Percentiles rank a stretch among this genome's conserved stretches.
Evolutionary conservation across 2,329 filamentous ascomycete species (phyloP).

Genomic region (Trichophyton equinum): DNA sequence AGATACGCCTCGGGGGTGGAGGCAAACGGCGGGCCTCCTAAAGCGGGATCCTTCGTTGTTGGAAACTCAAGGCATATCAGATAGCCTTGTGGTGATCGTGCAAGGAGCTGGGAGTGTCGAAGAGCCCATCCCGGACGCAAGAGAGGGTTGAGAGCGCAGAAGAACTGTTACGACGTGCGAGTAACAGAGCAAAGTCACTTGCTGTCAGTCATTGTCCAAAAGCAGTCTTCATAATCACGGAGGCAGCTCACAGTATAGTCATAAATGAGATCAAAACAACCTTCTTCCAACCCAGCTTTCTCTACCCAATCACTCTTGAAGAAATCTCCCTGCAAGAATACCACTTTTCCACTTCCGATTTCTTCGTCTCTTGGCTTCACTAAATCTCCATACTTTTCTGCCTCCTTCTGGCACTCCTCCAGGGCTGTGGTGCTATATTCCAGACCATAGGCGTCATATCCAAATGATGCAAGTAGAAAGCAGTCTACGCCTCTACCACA

Average conservation of each 20-base stretch:
- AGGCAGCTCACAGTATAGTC: slow-evolving; percentile 45
- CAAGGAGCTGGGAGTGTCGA: slow-evolving; percentile 43
- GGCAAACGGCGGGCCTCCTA: slow-evolving; percentile 61
- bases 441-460: slow-evolving; percentile 65
- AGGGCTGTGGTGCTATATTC: slow-evolving; percentile 49
- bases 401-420: slow-evolving; percentile 26
- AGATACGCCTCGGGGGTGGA: slow-evolving; percentile 57
- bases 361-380: slow-evolving; percentile 26
- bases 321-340: slow-evolving; percentile 35
- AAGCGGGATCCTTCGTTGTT: slow-evolving; percentile 52
- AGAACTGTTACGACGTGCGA: slow-evolving; percentile 37
- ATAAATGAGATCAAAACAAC: slow-evolving; percentile 42
- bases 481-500: slow-evolving; percentile 77
- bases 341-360: slow-evolving; percentile 27
- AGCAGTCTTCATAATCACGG: background rate
- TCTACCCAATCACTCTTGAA: slow-evolving; percentile 34
- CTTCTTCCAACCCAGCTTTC: slow-evolving; percentile 21
- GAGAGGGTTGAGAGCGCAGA: slow-evolving; percentile 45
- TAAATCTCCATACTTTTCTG: slow-evolving; percentile 22
- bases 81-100: slow-evolving; percentile 34
- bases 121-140: slow-evolving; percentile 47
- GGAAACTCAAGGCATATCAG: slow-evolving; percentile 66
- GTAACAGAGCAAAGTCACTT: background rate
- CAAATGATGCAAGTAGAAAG: slow-evolving; percentile 57
- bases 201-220: background rate